phyloP scores from a whole-genome alignment of 2,329 filamentous ascomycete genomes.

The Curvularia spicifera region DNA sequence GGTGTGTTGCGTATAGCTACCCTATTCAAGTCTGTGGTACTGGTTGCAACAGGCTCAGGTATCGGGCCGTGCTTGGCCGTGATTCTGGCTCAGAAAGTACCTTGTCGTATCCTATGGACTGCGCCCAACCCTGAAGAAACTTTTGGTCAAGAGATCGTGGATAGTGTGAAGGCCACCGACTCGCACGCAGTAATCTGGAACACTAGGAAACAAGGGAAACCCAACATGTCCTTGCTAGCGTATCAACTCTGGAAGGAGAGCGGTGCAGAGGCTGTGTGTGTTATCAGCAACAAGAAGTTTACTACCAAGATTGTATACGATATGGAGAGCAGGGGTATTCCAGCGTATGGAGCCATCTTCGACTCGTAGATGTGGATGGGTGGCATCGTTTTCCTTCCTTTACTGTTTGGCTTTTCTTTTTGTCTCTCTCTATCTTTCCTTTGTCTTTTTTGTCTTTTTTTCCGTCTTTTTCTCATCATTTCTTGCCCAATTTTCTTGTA shows the following conservation, averaged over 20 bases:
- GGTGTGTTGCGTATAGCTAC: constrained; percentile 46
- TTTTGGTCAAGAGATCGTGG: constrained; percentile 66
- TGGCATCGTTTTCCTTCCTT: background rate
- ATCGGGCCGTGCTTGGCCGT: constrained; percentile 57
- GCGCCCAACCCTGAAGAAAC: constrained; percentile 68
- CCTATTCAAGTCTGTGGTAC: constrained; percentile 46
- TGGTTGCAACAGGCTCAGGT: constrained; percentile 49
- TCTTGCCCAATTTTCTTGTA: background rate
- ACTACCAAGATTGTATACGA: constrained; percentile 74
- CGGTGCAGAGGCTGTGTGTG: constrained; percentile 71
- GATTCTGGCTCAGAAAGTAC: constrained; percentile 56
- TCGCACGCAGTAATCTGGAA: constrained; percentile 72
- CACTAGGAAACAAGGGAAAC: constrained; percentile 65
- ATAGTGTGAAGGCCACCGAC: constrained; percentile 65
- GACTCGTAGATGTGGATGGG: constrained; percentile 59
- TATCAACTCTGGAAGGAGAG: constrained; percentile 61
- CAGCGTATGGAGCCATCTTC: constrained; percentile 77
- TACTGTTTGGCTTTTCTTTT: background rate
- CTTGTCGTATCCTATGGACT: constrained; percentile 73
- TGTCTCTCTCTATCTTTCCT: no score
- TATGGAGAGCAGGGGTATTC: constrained; percentile 69
- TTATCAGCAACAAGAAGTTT: constrained; percentile 75
- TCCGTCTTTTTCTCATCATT: background rate
- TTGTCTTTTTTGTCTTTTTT: no score
- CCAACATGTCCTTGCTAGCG: constrained; percentile 66